Evolutionary conservation across 2,329 filamentous ascomycete species (phyloP).

Genomic region (Pseudogymnoascus pannorum): DNA sequence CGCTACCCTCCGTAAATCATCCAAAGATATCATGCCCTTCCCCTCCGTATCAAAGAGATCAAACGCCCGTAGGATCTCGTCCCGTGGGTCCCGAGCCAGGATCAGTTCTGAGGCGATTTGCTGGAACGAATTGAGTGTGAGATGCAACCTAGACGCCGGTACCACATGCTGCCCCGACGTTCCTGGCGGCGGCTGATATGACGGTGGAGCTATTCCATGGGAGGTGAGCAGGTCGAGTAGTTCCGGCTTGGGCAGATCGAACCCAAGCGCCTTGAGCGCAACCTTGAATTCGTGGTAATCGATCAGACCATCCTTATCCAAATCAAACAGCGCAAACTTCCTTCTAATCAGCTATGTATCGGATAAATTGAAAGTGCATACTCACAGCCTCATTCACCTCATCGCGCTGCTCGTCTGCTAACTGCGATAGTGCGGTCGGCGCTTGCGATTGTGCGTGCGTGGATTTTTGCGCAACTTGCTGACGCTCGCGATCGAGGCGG

Average conservation of each 20-base stretch:
- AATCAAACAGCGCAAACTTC: conserved; percentile 90
- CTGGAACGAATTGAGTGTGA: conserved; percentile 72
- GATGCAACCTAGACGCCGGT: conserved; percentile 28
- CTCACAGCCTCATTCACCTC: conserved; percentile 90
- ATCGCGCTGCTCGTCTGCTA: conserved; percentile 84
- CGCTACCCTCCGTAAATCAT: conserved; percentile 80
- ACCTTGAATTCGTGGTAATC: conserved; percentile 99
- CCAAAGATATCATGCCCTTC: conserved; percentile 85
- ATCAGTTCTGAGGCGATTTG: conserved; percentile 74
- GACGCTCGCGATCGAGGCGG: conserved; percentile 28
- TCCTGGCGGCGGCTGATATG: conserved; percentile 40
- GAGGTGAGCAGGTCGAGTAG: conserved; percentile 73
- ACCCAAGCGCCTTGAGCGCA: conserved; percentile 89
- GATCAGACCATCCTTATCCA: conserved; percentile 88
- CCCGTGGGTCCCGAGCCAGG: conserved; percentile 71
- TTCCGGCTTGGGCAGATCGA: conserved; percentile 80
- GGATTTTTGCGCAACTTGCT: conserved; percentile 11
- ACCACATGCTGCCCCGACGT: conserved; percentile 39
- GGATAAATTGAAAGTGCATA: conserved; percentile 18
- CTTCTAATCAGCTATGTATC: background rate
- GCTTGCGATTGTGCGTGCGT: conserved; percentile 29
- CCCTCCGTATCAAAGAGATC: conserved; percentile 84
- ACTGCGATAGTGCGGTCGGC: conserved; percentile 28
- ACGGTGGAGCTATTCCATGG: conserved; percentile 67
- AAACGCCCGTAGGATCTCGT: conserved; percentile 88